Percentiles rank a stretch among this genome's conserved stretches.
Conservation (phyloP, 345 rosid genomes). For the Stellera chamaejasme region DNA sequence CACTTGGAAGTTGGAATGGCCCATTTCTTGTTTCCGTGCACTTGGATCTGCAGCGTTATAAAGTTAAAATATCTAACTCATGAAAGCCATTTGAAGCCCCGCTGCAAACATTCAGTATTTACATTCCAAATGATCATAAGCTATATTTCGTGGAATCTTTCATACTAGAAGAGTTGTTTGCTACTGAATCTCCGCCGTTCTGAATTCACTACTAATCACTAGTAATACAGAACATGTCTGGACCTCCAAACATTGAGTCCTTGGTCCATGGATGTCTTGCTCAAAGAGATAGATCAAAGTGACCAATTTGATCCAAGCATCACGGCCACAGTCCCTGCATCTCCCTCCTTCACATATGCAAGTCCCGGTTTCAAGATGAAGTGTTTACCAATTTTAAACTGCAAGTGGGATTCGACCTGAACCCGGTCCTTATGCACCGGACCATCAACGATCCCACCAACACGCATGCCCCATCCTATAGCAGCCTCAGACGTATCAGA, state of each 20-base stretch:
- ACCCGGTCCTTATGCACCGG: slow-evolving; percentile 26
- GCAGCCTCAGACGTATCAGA: slow-evolving; percentile 52
- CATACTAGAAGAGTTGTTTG: no score
- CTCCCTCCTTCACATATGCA: slow-evolving; percentile 38
- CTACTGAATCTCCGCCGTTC: no score
- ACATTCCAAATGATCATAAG: no score
- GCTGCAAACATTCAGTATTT: no score
- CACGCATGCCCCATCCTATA: slow-evolving; percentile 59
- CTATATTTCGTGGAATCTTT: no score
- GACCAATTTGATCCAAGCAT: slow-evolving; percentile 71
- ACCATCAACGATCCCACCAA: slow-evolving; percentile 41
- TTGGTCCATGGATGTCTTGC: background rate
- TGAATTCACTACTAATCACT: no score
- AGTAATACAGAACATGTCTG: background rate
- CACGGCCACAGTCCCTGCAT: slow-evolving; percentile 34
- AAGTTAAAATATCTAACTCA: no score
- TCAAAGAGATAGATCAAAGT: slow-evolving; percentile 20
- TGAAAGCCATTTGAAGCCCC: no score
- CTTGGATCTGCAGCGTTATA: no score
- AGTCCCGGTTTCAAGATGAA: slow-evolving; percentile 56
- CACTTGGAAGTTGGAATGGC: no score
- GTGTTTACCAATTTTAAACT: slow-evolving; percentile 32
- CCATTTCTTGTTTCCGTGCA: no score
- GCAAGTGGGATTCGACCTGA: slow-evolving; percentile 53
- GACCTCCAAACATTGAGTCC: background rate